Percentiles rank a stretch among this genome's conserved stretches.
These are phyloP conservation scores for Xerocomellus chrysenteron DNA, from an alignment of 768 basidiomycete species.

Conservation along the genomic window DNA sequence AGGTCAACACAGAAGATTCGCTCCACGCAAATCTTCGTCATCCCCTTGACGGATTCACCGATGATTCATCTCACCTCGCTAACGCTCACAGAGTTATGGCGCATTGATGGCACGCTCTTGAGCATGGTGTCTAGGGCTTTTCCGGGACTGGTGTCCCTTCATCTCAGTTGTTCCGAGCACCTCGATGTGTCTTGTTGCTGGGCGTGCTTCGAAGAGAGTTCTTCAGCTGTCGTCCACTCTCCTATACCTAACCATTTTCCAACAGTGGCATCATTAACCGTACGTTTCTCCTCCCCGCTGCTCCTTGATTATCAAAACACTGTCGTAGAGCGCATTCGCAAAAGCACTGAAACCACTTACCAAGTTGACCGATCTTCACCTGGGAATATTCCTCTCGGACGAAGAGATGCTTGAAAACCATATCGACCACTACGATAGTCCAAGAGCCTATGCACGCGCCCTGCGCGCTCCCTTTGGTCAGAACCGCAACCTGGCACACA, in stretches of 20 bases:
- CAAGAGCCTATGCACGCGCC: slow-evolving; percentile 19
- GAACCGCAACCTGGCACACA: background rate
- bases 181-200: slow-evolving; percentile 60
- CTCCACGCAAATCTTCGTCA: slow-evolving; percentile 33
- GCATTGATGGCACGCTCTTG: slow-evolving; percentile 52
- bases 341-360: slow-evolving; percentile 45
- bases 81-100: slow-evolving; percentile 53
- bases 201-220: slow-evolving; percentile 62
- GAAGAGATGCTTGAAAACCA: slow-evolving; percentile 49
- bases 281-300: slow-evolving; percentile 34
- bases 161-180: slow-evolving; percentile 59
- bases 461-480: slow-evolving; percentile 12
- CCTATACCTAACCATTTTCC: slow-evolving; percentile 55
- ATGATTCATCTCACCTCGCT: slow-evolving; percentile 45
- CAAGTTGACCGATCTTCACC: slow-evolving; percentile 48
- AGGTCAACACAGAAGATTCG: slow-evolving; percentile 44
- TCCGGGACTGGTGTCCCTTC: slow-evolving; percentile 45
- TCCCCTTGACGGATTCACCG: slow-evolving; percentile 25
- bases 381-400: slow-evolving; percentile 65
- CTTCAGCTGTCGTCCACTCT: slow-evolving; percentile 55
- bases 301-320: slow-evolving; percentile 2
- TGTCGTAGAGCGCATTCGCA: slow-evolving; percentile 42
- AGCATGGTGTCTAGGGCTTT: slow-evolving; percentile 45
- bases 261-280: slow-evolving; percentile 46
- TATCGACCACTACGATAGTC: slow-evolving; percentile 30